phyloP scores from a whole-genome alignment of 495 filamentous ascomycete genomes.

The Hypomontagnella monticulosa region DNA sequence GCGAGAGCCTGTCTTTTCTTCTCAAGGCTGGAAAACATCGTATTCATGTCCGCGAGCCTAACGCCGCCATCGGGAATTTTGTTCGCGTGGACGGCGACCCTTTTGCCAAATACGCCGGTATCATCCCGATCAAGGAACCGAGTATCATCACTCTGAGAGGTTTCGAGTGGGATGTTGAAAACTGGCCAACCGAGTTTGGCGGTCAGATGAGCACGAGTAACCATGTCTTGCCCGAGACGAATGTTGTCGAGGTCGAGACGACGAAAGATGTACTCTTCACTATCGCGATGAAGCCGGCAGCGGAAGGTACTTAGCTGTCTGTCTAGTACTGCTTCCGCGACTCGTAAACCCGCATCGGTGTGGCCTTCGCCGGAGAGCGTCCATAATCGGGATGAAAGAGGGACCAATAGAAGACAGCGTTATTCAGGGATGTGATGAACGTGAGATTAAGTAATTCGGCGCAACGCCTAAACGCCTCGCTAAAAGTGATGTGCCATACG shows the following conservation, averaged over 20 bases:
- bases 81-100: slow-evolving; percentile 54
- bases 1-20: slow-evolving; percentile 82
- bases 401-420: slow-evolving; percentile 4
- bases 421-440: not conserved
- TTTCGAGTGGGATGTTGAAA: slow-evolving; percentile 86
- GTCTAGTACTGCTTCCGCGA: not conserved
- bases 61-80: slow-evolving; percentile 39
- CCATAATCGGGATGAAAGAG: not conserved
- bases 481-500: slow-evolving; percentile 16
- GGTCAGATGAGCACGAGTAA: slow-evolving; percentile 93
- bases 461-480: slow-evolving; percentile 35
- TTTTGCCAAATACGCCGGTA: slow-evolving; percentile 76
- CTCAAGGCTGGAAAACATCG: slow-evolving; percentile 72
- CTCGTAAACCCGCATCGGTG: too few species aligned
- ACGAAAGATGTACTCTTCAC: slow-evolving; percentile 83
- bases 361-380: too few species aligned
- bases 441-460: slow-evolving; percentile 5
- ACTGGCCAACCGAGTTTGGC: slow-evolving; percentile 85
- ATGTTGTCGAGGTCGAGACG: slow-evolving; percentile 67
- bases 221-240: slow-evolving; percentile 67
- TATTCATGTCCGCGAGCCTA: slow-evolving; percentile 67
- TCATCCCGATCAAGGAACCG: slow-evolving; percentile 81
- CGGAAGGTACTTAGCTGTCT: not conserved
- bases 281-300: slow-evolving; percentile 66
- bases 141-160: slow-evolving; percentile 79